Conservation (phyloP, 2,329 filamentous ascomycete genomes). For the Sporothrix euskadiensis region DNA sequence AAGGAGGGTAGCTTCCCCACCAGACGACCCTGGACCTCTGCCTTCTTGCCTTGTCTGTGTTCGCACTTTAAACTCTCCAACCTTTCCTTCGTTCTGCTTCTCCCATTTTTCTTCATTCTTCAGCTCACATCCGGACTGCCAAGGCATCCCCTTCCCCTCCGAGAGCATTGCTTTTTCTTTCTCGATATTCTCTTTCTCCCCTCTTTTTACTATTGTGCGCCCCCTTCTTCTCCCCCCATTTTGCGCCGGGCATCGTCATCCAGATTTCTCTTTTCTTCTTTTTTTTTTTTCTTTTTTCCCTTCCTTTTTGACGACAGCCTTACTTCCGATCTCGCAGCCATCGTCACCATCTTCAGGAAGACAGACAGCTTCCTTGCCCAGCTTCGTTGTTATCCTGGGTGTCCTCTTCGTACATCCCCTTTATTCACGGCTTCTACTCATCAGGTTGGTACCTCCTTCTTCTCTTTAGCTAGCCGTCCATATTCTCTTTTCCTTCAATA, state of each 20-base stretch:
- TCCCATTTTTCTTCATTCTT: neutral
- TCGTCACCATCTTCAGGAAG: neutral
- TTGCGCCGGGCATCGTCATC: neutral
- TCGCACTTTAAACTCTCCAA: neutral
- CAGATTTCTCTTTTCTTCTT: neutral
- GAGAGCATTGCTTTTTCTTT: neutral
- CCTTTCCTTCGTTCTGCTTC: neutral
- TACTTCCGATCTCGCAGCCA: neutral
- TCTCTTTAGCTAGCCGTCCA: too few relatives aligned
- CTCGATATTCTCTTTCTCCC: too few relatives aligned
- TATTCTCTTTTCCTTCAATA: neutral
- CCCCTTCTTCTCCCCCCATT: neutral
- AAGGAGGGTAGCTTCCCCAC: conserved; percentile 16
- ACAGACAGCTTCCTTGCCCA: neutral
- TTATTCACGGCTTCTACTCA: neutral
- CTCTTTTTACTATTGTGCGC: neutral
- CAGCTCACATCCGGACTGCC: conserved; percentile 4
- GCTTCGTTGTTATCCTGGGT: neutral
- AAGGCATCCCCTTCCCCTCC: neutral
- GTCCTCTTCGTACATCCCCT: neutral
- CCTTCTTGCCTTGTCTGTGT: neutral
- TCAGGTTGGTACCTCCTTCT: neutral
- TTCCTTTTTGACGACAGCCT: neutral
- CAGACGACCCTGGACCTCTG: conserved; percentile 11
- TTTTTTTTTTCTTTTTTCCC: neutral